A percentile compares a stretch with the other conserved stretches of the same genome.
These are phyloP conservation scores for Eucalyptus microcorys DNA, from an alignment of 345 rosid species.

Conservation along the genomic window DNA sequence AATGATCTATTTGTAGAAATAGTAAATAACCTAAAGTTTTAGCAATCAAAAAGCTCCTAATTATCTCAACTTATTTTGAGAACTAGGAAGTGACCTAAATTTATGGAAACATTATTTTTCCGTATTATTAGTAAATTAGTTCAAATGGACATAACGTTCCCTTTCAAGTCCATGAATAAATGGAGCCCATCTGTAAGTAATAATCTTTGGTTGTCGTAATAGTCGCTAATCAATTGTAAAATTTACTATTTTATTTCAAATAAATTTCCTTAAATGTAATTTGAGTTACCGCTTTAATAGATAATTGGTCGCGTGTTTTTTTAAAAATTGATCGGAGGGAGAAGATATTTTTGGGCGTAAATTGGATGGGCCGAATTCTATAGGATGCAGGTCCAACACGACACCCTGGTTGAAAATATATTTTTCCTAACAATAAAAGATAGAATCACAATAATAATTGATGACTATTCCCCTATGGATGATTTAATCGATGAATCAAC, in stretches of 20 bases:
- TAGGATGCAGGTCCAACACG: neutral
- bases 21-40: neutral
- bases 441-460: neutral
- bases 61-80: neutral
- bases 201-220: neutral
- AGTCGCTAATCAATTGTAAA: neutral
- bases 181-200: neutral
- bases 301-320: no score
- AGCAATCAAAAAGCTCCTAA: neutral
- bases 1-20: neutral
- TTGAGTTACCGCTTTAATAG: neutral
- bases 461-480: fast-evolving
- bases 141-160: neutral
- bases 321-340: no score
- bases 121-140: neutral
- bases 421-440: neutral
- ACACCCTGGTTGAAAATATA: neutral
- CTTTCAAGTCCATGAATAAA: neutral
- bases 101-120: neutral
- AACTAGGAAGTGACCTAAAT: neutral
- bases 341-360: no score
- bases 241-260: no score
- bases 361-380: neutral
- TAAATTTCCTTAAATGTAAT: no score
- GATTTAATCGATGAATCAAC: neutral